Evolutionary conservation across 306 rosid genomes (phyloP), one percentile per base, ranked within the genome.

Genomic region (Gastrolobium bilobum): DNA sequence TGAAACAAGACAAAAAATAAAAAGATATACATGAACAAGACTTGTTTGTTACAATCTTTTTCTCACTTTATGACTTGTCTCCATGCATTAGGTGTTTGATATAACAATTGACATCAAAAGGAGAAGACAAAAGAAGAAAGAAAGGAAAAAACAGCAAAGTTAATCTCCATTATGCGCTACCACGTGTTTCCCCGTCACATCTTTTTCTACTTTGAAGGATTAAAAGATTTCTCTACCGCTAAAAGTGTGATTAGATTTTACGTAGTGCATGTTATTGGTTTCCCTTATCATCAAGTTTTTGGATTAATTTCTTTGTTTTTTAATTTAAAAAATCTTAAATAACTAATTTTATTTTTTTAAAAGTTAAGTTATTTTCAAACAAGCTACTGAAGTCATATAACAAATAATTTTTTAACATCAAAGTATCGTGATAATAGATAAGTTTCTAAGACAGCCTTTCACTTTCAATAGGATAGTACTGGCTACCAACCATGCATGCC

Each of bases 101-200:
- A 67, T 67, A 13, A 44, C 15, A 46, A 58, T 47, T 15, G 29
- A 79, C 33, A 39, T 47, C n/a, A 69, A 79, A 75, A 68, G 35
- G 76, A 7, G 14, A 68, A 71, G 58, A 79, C 37, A 51, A 0
- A 47, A 79, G 72, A 53, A 48, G n/a, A 35, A 26, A 52, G 63
- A 38, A n/a, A 42, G 8, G 66, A 50, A 51, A 72, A 40, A 42
- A 0, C 0, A 62, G 11, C 34, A 33, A 40, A 40, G 74, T 5
- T 71, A 11, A 31, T 20, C 26, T 20, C 40, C 52, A 79, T 31
- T 51, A 42, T 71, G 39, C 4, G 47, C 71, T 42, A 29, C 73
- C 57, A 42, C 79, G 83, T 63, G 79, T 42, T 20, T 4, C 14
- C 14, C 3, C 37, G 62, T 35, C 39, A 50, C 60, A 50, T 10